Evolutionary conservation across 768 basidiomycete species (phyloP), one percentile per base, ranked within the genome.

Genomic region (Tulasnella sp.): DNA sequence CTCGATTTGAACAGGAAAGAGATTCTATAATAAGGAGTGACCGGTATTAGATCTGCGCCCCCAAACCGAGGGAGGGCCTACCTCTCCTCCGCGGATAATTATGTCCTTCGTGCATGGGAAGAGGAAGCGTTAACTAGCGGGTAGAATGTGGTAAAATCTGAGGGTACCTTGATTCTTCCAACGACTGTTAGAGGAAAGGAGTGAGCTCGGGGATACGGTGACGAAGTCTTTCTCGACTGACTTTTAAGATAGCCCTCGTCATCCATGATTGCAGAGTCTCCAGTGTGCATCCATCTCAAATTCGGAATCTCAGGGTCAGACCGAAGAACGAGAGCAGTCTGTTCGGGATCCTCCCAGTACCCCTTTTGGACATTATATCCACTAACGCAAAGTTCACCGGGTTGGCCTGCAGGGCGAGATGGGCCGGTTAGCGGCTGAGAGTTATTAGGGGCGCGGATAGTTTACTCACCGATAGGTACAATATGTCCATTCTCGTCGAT

Each of bases 11-110:
- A 95, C 90, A 4, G 95, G 92, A 85, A 93, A 93, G 77, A 96
- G 86, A 85, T 97, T 94, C 90, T 94, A 81, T 81, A 82, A 75
- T 24, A 48, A 73, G 21, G 79, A 71, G 42, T 72, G 48, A 24
- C 74, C 40, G 31, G 12, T n/a, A 34, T 68, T 34, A 27, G 72
- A 46, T 5, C 34, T 24, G 72, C 19, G 39, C 18, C 10, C 21
- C 42, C 7, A 12, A 21, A 52, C 1, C 1, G 9, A 36, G 52
- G 48, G 56, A 9, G 5, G 24, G 62, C 85, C 16, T 80, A 92
- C 92, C 88, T 95, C 94, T 81, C 94, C 94, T 24, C 93, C 94
- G 27, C 94, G 91, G 81, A 95, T 95, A 82, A 95, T 94, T 76
- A 95, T 90, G 84, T 95, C 94, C 90, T 92, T 77, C n/a, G n/a